Conservation (phyloP, 495 filamentous ascomycete species). For the Penicillium bialowiezense region DNA sequence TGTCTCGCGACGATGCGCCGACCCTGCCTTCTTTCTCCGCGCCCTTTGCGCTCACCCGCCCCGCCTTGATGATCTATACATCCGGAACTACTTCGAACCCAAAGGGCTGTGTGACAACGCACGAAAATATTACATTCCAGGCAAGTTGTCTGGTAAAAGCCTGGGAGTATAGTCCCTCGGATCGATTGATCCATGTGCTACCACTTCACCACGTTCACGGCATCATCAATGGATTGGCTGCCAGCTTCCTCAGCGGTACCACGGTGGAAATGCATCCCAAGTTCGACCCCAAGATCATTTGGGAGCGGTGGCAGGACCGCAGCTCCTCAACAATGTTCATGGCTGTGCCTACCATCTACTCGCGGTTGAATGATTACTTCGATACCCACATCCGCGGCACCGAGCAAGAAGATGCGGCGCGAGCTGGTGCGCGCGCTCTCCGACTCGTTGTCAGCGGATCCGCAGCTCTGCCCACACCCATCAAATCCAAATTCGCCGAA, state of each 20-base stretch:
- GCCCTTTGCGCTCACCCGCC: constrained; percentile 25
- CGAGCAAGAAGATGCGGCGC: constrained; percentile 27
- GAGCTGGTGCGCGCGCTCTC: constrained; percentile 32
- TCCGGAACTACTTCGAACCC: constrained; percentile 45
- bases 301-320: constrained; percentile 38
- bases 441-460: constrained; percentile 43
- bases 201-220: constrained; percentile 46
- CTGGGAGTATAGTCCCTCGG: constrained; percentile 33
- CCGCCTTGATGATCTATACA: constrained; percentile 47
- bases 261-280: constrained; percentile 46
- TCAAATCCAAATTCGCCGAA: constrained; percentile 41
- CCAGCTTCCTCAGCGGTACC: constrained; percentile 36
- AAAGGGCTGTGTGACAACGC: constrained; percentile 44
- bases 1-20: constrained; percentile 17
- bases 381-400: constrained; percentile 41
- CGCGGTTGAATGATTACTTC: constrained; percentile 45
- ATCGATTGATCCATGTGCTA: constrained; percentile 44
- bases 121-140: constrained; percentile 45
- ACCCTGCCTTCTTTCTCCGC: constrained; percentile 33
- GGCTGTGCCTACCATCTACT: constrained; percentile 47
- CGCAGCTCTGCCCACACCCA: constrained; percentile 42
- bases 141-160: constrained; percentile 36
- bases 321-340: constrained; percentile 44
- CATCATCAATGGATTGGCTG: constrained; percentile 41
- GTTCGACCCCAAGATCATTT: constrained; percentile 44